phyloP scores from a whole-genome alignment of 148 eudicot species.

The Drosera capensis region DNA sequence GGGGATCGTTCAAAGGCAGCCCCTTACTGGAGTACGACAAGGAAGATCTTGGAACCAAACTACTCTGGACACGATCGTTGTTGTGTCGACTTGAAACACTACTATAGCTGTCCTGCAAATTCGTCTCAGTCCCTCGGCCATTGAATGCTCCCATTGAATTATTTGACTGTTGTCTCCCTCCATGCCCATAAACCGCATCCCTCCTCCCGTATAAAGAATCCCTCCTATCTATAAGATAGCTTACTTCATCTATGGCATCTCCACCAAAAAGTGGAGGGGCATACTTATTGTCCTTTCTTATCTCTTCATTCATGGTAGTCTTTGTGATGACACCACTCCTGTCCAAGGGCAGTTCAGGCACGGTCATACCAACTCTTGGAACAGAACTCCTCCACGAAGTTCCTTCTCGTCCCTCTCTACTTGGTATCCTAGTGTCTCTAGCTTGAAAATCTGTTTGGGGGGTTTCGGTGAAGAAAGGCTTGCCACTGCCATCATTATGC shows the following conservation, averaged over 20 bases:
- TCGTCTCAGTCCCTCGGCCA: constrained; percentile 28
- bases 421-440: constrained; percentile 26
- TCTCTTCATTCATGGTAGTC: neutral
- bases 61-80: constrained; percentile 23
- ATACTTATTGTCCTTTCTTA: no score
- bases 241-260: constrained; percentile 16
- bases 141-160: constrained; percentile 21
- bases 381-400: neutral
- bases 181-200: constrained; percentile 33
- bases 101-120: constrained; percentile 20
- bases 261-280: constrained; percentile 29
- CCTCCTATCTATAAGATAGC: constrained; percentile 13
- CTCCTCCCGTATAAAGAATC: constrained; percentile 34
- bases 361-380: neutral
- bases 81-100: constrained; percentile 31
- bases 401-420: constrained; percentile 36
- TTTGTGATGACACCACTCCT: neutral
- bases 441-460: constrained; percentile 25
- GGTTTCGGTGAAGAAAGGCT: constrained; percentile 32
- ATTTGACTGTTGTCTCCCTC: constrained; percentile 37
- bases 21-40: constrained; percentile 32
- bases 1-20: constrained; percentile 27
- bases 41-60: constrained; percentile 27
- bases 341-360: neutral
- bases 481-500: constrained; percentile 45